phyloP scores from a whole-genome alignment of 306 rosid genomes.

The Vigna mungo region DNA sequence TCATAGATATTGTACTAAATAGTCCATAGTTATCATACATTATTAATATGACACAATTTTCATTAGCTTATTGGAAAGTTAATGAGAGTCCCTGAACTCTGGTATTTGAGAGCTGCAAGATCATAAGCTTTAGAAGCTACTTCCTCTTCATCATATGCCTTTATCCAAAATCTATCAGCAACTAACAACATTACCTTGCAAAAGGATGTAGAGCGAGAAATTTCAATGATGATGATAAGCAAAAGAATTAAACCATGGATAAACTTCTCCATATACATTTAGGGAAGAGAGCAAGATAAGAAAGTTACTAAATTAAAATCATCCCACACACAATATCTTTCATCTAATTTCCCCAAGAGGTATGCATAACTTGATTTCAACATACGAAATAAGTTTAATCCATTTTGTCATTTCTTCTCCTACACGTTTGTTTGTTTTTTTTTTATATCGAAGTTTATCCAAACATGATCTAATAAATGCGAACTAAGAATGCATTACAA shows the following conservation, averaged over 20 bases:
- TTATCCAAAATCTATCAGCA: conserved; percentile 48
- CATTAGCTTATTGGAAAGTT: conserved; percentile 81
- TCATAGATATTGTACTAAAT: conserved; percentile 8
- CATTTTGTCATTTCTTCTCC: background rate
- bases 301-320: background rate
- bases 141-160: conserved; percentile 98
- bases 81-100: conserved; percentile 98
- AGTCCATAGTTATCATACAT: background rate
- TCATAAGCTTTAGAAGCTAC: conserved; percentile 99
- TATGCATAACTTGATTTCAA: background rate
- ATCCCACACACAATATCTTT: background rate
- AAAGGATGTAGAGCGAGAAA: background rate
- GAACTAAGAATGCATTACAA: background rate
- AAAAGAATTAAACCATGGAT: background rate
- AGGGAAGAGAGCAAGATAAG: background rate
- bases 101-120: conserved; percentile 95
- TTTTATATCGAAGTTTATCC: background rate
- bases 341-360: background rate
- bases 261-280: background rate
- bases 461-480: background rate
- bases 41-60: background rate
- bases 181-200: conserved; percentile 16
- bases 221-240: background rate
- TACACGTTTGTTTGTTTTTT: background rate
- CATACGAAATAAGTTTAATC: background rate